Evolutionary conservation across 1,139 yeast genomes (phyloP).

Genomic region (Pichia inconspicua): DNA sequence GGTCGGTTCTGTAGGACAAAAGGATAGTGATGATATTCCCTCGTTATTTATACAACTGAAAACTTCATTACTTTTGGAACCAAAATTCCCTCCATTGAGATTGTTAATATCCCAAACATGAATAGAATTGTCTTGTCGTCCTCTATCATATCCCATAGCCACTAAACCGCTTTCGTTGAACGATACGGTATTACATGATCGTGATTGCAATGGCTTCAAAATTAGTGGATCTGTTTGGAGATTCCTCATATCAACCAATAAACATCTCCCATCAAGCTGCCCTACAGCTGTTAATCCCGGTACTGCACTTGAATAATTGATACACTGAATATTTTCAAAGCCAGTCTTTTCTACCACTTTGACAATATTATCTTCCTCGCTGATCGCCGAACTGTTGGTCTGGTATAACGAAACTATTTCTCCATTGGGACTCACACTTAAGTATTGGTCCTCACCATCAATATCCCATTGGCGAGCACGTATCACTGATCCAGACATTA

Average conservation of each 20-base stretch:
- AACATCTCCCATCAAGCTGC: slow-evolving; percentile 60
- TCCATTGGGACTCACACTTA: slow-evolving; percentile 60
- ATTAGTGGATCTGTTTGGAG: slow-evolving; percentile 33
- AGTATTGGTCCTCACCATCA: slow-evolving; percentile 25
- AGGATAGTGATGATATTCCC: slow-evolving; percentile 59
- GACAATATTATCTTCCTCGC: slow-evolving; percentile 35
- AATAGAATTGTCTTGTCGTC: slow-evolving; percentile 68
- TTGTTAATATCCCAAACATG: slow-evolving; percentile 78
- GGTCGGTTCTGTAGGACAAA: slow-evolving; percentile 52
- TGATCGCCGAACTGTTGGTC: slow-evolving; percentile 29
- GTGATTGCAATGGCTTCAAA: slow-evolving; percentile 56
- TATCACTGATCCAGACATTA: slow-evolving; percentile 25
- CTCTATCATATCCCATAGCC: slow-evolving; percentile 77
- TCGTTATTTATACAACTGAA: slow-evolving; percentile 66
- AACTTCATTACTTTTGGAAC: slow-evolving; percentile 40
- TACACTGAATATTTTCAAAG: slow-evolving; percentile 64
- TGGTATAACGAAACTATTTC: slow-evolving; percentile 60
- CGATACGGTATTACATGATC: slow-evolving; percentile 71
- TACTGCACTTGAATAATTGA: slow-evolving; percentile 51
- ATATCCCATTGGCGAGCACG: slow-evolving; percentile 24
- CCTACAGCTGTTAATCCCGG: slow-evolving; percentile 68
- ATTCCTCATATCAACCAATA: slow-evolving; percentile 51
- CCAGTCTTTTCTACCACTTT: slow-evolving; percentile 52
- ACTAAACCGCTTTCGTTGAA: slow-evolving; percentile 59
- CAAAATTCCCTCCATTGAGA: slow-evolving; percentile 40